Conservation (phyloP, 805 yeast genomes). For the Candida ovalis region DNA sequence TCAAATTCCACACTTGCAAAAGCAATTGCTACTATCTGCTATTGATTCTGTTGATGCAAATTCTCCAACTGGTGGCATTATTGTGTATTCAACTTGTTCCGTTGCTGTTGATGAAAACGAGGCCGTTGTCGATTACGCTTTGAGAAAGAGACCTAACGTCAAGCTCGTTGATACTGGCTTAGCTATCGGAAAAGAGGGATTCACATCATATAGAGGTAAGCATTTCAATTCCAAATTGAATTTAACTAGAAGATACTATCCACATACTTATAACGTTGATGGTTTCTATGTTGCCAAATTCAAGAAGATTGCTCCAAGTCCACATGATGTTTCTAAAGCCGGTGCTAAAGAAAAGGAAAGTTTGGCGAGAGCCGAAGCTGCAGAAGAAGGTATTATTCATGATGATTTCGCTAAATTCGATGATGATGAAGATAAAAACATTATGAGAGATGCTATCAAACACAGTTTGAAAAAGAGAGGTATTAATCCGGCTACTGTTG, state of each 20-base stretch:
- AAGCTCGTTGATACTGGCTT: conserved; percentile 89
- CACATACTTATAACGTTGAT: conserved; percentile 97
- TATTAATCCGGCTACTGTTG: conserved; percentile 54
- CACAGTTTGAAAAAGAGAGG: conserved; percentile 66
- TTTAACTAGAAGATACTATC: conserved; percentile 92
- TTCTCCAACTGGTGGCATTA: conserved; percentile 86
- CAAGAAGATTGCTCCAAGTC: conserved; percentile 83
- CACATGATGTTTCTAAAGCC: conserved; percentile 79
- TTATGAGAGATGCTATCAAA: conserved; percentile 67
- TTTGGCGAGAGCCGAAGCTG: conserved; percentile 74
- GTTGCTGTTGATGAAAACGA: conserved; percentile 98
- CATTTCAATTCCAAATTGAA: conserved; percentile 73
- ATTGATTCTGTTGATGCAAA: conserved; percentile 96
- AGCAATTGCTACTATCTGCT: conserved; percentile 88
- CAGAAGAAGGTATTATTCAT: conserved; percentile 74
- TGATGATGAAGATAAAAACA: conserved; percentile 66
- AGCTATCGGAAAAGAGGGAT: conserved; percentile 94
- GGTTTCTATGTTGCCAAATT: conserved; percentile 98
- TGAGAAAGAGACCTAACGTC: conserved; percentile 94
- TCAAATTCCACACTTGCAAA: conserved; percentile 94
- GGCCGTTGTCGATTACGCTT: conserved; percentile 96
- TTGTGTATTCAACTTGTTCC: conserved; percentile 97
- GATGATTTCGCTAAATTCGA: conserved; percentile 85
- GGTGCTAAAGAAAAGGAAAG: conserved; percentile 85
- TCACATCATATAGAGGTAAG: conserved; percentile 90